These are phyloP conservation scores for Venturia nashicola DNA, from an alignment of 2,329 filamentous ascomycete genomes.

Conservation along the genomic window DNA sequence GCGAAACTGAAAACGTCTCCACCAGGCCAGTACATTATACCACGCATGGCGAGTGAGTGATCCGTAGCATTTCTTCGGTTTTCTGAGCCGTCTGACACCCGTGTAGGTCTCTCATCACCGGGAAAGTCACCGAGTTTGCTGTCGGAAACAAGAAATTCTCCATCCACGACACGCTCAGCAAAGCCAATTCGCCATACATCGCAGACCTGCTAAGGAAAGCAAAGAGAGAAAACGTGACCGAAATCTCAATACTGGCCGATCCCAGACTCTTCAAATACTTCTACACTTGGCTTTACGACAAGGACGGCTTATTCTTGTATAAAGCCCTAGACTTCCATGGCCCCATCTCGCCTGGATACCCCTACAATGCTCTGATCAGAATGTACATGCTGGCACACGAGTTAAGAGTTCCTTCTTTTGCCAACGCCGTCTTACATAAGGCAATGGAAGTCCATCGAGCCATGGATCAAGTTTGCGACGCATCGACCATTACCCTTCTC, in stretches of 20 bases:
- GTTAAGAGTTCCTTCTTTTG: neutral
- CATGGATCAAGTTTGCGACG: neutral
- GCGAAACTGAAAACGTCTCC: neutral
- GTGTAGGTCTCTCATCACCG: neutral
- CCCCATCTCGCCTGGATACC: neutral
- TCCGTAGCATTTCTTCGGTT: neutral
- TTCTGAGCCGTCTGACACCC: neutral
- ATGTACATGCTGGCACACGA: neutral
- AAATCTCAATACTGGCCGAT: neutral
- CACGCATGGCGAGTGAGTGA: neutral
- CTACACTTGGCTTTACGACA: neutral
- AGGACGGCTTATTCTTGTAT: neutral
- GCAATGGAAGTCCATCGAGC: neutral
- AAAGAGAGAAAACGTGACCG: neutral
- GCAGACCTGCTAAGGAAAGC: neutral
- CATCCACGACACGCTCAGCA: neutral
- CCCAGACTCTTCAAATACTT: neutral
- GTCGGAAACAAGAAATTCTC: neutral
- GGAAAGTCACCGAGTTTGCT: neutral
- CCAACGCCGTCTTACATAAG: neutral
- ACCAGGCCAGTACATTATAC: neutral
- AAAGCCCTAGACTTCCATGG: neutral
- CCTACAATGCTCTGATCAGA: neutral
- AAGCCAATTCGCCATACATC: neutral
- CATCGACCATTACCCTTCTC: neutral